Percentiles rank a stretch among this genome's conserved stretches.
phyloP scores from a whole-genome alignment of 2,329 filamentous ascomycete genomes.

The Talaromyces sp. region DNA sequence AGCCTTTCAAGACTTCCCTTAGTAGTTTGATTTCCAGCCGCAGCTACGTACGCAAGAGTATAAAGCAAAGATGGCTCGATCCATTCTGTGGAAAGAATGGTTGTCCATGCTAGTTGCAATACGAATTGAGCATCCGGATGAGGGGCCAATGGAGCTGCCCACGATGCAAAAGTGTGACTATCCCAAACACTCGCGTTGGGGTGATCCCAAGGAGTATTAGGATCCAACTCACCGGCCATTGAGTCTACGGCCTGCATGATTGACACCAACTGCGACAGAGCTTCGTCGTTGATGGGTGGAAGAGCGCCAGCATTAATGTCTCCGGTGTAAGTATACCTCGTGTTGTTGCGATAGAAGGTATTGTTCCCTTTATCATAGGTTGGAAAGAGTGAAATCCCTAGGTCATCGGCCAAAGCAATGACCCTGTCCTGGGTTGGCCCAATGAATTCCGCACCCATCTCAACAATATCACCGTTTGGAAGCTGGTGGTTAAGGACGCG shows the following conservation, averaged over 20 bases:
- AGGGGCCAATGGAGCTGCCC: not conserved
- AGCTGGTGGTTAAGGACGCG: not conserved
- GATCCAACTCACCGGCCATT: not conserved
- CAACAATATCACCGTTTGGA: not conserved
- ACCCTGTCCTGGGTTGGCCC: not conserved
- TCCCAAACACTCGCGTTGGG: not conserved
- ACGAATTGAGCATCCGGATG: not conserved
- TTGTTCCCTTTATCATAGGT: not conserved
- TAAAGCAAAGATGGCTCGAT: not conserved
- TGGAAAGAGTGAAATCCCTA: not conserved
- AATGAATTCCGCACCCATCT: not conserved
- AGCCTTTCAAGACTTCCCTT: not conserved
- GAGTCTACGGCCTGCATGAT: not conserved
- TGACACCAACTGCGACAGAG: not conserved
- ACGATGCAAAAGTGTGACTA: not conserved
- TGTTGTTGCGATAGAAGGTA: not conserved
- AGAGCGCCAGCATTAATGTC: not conserved
- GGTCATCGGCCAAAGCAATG: not conserved
- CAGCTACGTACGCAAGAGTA: not conserved
- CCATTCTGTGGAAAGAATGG: not conserved
- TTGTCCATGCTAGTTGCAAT: not conserved
- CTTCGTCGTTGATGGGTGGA: not conserved
- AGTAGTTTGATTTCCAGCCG: not conserved
- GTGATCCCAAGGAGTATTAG: not conserved
- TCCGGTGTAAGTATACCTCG: not conserved